These are phyloP conservation scores for Drechmeria coniospora DNA, from an alignment of 2,329 filamentous ascomycete species.

Conservation along the genomic window DNA sequence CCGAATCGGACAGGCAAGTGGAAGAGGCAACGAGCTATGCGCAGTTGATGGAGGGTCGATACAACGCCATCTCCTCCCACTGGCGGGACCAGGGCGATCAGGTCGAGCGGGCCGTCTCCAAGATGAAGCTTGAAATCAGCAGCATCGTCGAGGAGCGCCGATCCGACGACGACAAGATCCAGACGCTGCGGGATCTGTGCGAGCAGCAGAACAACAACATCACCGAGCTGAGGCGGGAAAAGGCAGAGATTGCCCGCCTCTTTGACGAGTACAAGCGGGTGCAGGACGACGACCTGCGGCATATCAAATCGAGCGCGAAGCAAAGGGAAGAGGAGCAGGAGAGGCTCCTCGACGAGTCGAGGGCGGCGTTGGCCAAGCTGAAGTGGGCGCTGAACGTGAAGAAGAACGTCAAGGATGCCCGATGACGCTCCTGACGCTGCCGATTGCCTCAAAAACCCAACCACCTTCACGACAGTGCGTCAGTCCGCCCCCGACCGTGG, in stretches of 20 bases:
- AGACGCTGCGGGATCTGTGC: constrained; percentile 49
- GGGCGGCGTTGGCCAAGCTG: constrained; percentile 49
- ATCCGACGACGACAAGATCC: constrained; percentile 47
- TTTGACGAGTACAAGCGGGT: constrained; percentile 50
- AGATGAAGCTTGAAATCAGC: constrained; percentile 37
- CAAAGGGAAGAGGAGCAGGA: constrained; percentile 47
- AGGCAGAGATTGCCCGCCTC: constrained; percentile 41
- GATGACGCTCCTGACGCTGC: constrained; percentile 24
- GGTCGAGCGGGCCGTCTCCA: constrained; percentile 34
- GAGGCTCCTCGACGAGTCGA: constrained; percentile 39
- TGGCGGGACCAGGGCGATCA: constrained; percentile 52
- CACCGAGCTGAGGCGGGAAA: constrained; percentile 41
- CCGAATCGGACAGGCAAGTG: constrained; percentile 45
- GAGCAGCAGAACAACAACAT: constrained; percentile 61
- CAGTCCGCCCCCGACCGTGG: too few species aligned
- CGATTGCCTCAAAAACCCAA: too few species aligned
- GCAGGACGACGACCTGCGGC: constrained; percentile 44
- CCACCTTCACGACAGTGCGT: too few species aligned
- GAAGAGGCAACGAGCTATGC: constrained; percentile 51
- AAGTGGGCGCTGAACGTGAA: constrained; percentile 59
- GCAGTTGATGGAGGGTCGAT: constrained; percentile 53
- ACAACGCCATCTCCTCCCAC: constrained; percentile 50
- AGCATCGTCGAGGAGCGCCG: constrained; percentile 37
- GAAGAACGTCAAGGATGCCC: constrained; percentile 39
- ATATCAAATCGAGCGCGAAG: constrained; percentile 42